Percentiles rank a stretch among this genome's conserved stretches.
These are phyloP conservation scores for Neurospora crassa DNA, from an alignment of 2,329 filamentous ascomycete genomes.

Conservation along the genomic window DNA sequence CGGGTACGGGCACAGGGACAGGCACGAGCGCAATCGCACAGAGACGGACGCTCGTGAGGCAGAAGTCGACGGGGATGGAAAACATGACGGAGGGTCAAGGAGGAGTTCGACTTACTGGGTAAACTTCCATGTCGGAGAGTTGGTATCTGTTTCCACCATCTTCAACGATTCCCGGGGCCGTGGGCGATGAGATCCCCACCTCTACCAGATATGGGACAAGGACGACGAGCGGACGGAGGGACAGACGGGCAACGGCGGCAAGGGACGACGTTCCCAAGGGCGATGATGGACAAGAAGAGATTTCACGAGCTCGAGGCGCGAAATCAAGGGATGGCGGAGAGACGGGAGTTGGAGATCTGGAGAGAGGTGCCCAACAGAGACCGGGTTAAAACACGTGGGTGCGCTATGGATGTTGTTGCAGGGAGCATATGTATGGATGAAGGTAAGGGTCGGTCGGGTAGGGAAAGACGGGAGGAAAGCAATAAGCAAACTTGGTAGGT, in stretches of 20 bases:
- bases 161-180: conserved; percentile 33
- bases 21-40: background rate
- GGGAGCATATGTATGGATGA: background rate
- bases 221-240: conserved; percentile 7
- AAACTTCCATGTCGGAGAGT: conserved; percentile 98
- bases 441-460: background rate
- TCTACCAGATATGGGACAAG: conserved; percentile 14
- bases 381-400: background rate
- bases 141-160: conserved; percentile 95
- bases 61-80: conserved; percentile 7
- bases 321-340: conserved; percentile 2
- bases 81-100: conserved; percentile 8
- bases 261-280: background rate
- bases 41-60: conserved; percentile 6
- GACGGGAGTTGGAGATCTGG: conserved; percentile 5
- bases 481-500: background rate
- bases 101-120: conserved; percentile 69
- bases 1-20: background rate
- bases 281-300: conserved; percentile 5
- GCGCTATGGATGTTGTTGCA: background rate
- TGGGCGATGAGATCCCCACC: conserved; percentile 20
- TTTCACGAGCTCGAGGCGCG: conserved; percentile 6
- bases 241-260: conserved; percentile 3
- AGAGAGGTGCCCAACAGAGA: conserved; percentile 1
- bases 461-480: background rate